phyloP scores from a whole-genome alignment of 2,329 filamentous ascomycete species.

The Talaromyces piceae region DNA sequence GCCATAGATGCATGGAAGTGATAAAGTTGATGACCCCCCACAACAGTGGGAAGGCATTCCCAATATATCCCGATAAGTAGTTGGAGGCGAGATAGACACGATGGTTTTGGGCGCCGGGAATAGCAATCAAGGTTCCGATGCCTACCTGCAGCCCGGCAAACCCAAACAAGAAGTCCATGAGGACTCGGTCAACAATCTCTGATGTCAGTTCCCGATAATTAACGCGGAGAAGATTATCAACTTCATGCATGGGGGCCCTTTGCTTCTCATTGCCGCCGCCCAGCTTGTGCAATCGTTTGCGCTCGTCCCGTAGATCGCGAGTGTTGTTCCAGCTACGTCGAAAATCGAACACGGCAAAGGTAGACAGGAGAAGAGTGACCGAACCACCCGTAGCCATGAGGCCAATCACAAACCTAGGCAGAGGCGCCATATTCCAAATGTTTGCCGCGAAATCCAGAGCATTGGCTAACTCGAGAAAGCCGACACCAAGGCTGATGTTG shows the following conservation, averaged over 20 bases:
- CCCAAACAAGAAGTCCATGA: slow-evolving; percentile 47
- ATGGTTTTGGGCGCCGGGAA: slow-evolving; percentile 38
- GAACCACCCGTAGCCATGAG: slow-evolving; percentile 49
- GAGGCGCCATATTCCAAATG: slow-evolving; percentile 48
- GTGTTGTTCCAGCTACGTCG: slow-evolving; percentile 41
- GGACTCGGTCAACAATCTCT: slow-evolving; percentile 44
- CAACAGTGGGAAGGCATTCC: slow-evolving; percentile 44
- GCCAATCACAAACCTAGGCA: slow-evolving; percentile 42
- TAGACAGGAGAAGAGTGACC: slow-evolving; percentile 37
- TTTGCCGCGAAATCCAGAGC: slow-evolving; percentile 52
- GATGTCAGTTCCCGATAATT: slow-evolving; percentile 44
- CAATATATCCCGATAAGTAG: slow-evolving; percentile 50
- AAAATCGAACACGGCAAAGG: slow-evolving; percentile 43
- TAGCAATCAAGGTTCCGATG: slow-evolving; percentile 48
- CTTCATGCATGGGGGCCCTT: slow-evolving; percentile 13
- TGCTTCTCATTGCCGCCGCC: slow-evolving; percentile 14
- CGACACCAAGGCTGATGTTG: slow-evolving; percentile 33
- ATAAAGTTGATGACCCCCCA: slow-evolving; percentile 44
- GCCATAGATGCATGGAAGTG: slow-evolving; percentile 42
- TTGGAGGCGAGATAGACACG: slow-evolving; percentile 43
- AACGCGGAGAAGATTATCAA: slow-evolving; percentile 38
- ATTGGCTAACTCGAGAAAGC: slow-evolving; percentile 50
- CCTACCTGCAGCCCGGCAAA: slow-evolving; percentile 44
- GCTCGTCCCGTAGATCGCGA: slow-evolving; percentile 38
- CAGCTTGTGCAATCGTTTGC: slow-evolving; percentile 22